phyloP scores from a whole-genome alignment of 495 filamentous ascomycete genomes.

The Glutinoglossum americanum region DNA sequence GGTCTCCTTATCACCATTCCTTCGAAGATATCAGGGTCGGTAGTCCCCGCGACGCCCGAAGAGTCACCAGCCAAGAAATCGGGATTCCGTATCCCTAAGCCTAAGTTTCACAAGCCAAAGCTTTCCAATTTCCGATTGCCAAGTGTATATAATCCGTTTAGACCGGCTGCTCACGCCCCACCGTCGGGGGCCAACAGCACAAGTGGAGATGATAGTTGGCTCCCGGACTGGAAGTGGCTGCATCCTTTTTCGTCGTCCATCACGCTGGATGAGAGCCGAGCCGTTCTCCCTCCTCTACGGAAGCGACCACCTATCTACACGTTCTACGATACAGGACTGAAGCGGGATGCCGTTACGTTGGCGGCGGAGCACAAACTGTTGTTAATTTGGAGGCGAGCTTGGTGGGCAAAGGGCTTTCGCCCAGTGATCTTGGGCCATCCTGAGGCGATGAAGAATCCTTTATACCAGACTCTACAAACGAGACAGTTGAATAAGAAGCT shows the following conservation, averaged over 20 bases:
- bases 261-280: slow-evolving; percentile 66
- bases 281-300: slow-evolving; percentile 63
- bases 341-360: slow-evolving; percentile 35
- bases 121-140: slow-evolving; percentile 18
- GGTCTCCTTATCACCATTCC: slow-evolving; percentile 24
- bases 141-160: slow-evolving; percentile 25
- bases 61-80: slow-evolving; percentile 12
- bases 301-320: slow-evolving; percentile 70
- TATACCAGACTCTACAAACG: slow-evolving; percentile 48
- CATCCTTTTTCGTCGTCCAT: slow-evolving; percentile 73
- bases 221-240: slow-evolving; percentile 70
- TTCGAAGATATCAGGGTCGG: slow-evolving; percentile 18
- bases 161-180: slow-evolving; percentile 50
- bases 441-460: slow-evolving; percentile 69
- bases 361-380: slow-evolving; percentile 60
- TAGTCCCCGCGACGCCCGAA: slow-evolving; percentile 13
- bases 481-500: slow-evolving; percentile 30
- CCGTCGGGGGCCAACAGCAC: slow-evolving; percentile 55
- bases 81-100: slow-evolving; percentile 18
- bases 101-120: slow-evolving; percentile 25
- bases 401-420: slow-evolving; percentile 82
- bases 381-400: slow-evolving; percentile 74
- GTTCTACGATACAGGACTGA: slow-evolving; percentile 55
- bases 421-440: slow-evolving; percentile 60
- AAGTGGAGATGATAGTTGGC: slow-evolving; percentile 63